Base-by-base conservation (phyloP, 768 basidiomycete species). In the Lactarius quietus region DNA sequence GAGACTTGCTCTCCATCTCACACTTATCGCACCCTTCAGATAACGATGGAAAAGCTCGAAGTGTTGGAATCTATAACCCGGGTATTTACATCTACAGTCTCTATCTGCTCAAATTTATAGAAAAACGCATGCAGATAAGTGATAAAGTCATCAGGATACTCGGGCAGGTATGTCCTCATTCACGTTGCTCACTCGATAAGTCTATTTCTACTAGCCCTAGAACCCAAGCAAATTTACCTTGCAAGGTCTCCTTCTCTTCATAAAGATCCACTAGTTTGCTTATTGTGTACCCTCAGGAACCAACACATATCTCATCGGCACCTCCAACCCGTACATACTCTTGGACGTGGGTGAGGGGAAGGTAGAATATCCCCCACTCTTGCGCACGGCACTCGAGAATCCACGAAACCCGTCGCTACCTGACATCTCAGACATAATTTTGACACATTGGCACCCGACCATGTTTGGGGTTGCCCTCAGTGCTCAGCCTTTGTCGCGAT, bases 361-460 rank as follows among this genome's bases (percentile, higher is more conserved):
- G 18, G 80, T 82, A 0, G 80, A 81, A 53, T 96, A 95, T 73
- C 81, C 86, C 20, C 82, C 88, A 12, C 63, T 85, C 56, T 86
- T 96, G 45, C 79, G 84, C 65, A 78, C 81, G 17, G 86, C 87
- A 28, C 78, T 93, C n/a, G 73, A 75, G 52, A 78, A 80, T 6
- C 72, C 72, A 29, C 71, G 72, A 43, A 74, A 83, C 59, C 73
- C 78, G 7, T 62, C 70, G 28, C 77, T 80, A 53, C 84, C 85
- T 9, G 82, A 87, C 57, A 76, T 98, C 57, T 92, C 92, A 14
- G 94, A 98, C 73, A 92, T 98, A 75, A 80, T 98, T 71, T 80
- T 98, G 62, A 93, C 94, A 0, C 96, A 98, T 75, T 88, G 88
- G 82, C 96, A 98, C 73, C 78, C 35, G 96, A 98, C 76, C 96